These are phyloP conservation scores for Amylostereum areolatum DNA, from an alignment of 1,284 basidiomycete genomes.

Conservation along the genomic window DNA sequence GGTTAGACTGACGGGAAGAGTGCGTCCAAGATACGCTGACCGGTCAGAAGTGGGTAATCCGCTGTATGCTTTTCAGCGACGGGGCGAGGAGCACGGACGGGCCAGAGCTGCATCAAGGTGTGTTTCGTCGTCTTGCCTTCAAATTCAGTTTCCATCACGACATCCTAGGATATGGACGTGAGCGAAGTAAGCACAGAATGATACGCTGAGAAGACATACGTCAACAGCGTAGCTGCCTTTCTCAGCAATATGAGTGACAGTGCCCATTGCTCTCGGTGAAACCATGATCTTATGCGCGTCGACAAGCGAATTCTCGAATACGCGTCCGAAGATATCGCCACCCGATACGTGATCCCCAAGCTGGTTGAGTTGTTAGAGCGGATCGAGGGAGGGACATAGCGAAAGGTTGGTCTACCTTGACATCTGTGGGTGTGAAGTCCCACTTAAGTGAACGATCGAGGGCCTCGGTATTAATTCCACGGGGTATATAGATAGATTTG, in stretches of 20 bases:
- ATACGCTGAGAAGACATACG: constrained; percentile 39
- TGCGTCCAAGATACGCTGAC: constrained; percentile 95
- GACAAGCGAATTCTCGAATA: constrained; percentile 97
- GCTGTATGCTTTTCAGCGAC: constrained; percentile 93
- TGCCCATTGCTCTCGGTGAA: constrained; percentile 89
- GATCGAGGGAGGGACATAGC: background rate
- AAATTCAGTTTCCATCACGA: constrained; percentile 97
- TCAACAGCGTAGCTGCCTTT: constrained; percentile 93
- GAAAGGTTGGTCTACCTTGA: constrained; percentile 48
- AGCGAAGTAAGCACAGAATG: constrained; percentile 1
- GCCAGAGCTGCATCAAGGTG: constrained; percentile 98
- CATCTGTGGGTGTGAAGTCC: constrained; percentile 91
- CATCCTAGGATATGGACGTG: constrained; percentile 51
- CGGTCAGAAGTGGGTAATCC: constrained; percentile 89
- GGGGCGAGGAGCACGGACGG: constrained; percentile 95
- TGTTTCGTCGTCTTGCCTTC: constrained; percentile 93
- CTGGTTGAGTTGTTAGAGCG: constrained; percentile 28
- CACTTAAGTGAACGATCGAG: constrained; percentile 87
- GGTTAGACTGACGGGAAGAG: constrained; percentile 78
- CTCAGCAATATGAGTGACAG: constrained; percentile 90
- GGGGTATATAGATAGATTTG: constrained; percentile 97
- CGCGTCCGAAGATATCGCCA: constrained; percentile 92
- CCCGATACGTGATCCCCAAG: constrained; percentile 96
- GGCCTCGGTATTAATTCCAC: constrained; percentile 96
- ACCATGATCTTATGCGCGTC: constrained; percentile 98